Evolutionary conservation across 169 alveolate species (phyloP).

Genomic region (Plasmodium malariae): DNA sequence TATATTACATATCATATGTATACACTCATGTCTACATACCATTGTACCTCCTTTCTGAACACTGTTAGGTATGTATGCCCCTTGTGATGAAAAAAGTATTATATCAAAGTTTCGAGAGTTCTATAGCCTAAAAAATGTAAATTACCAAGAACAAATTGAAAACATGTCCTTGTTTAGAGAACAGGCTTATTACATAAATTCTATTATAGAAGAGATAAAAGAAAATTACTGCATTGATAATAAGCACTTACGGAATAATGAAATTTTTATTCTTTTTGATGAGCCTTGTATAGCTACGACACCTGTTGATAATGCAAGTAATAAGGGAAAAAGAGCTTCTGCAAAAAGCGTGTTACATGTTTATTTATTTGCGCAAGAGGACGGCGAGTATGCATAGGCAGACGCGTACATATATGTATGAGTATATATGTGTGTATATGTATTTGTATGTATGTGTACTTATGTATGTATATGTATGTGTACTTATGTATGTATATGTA

Average conservation of each 20-base stretch:
- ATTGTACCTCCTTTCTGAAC: neutral
- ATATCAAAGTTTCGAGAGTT: constrained; percentile 68
- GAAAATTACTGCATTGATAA: constrained; percentile 40
- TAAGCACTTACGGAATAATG: constrained; percentile 19
- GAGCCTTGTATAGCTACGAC: constrained; percentile 77
- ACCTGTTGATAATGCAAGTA: constrained; percentile 75
- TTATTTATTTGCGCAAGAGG: too few relatives aligned
- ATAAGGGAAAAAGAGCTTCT: neutral
- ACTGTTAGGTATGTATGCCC: constrained; percentile 64
- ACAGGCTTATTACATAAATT: constrained; percentile 66
- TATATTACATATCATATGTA: too few relatives aligned
- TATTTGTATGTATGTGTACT: neutral
- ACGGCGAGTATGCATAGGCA: too few relatives aligned
- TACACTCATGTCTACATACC: neutral
- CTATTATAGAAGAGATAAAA: constrained; percentile 71
- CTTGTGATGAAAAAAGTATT: constrained; percentile 66
- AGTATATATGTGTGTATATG: neutral
- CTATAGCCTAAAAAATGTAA: constrained; percentile 72
- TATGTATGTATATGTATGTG: neutral
- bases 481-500: neutral
- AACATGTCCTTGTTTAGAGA: constrained; percentile 77
- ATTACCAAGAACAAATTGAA: constrained; percentile 75
- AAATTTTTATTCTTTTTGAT: constrained; percentile 66
- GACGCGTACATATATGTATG: neutral
- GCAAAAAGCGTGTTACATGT: too few relatives aligned